Evolutionary conservation across 23 red algal species (phyloP).

Genomic region (Gracilariopsis chorda): DNA sequence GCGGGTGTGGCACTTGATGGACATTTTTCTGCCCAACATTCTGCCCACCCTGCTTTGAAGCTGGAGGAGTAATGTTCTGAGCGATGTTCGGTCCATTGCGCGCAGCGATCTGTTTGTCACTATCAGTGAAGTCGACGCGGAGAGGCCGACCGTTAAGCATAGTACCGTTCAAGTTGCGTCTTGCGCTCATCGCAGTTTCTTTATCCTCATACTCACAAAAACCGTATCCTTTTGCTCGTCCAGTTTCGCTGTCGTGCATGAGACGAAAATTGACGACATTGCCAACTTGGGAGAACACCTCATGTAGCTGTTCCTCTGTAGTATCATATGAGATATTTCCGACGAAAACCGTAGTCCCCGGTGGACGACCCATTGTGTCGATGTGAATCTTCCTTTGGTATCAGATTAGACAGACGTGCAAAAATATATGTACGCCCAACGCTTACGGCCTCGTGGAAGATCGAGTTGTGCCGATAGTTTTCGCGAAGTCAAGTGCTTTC

Average conservation of each 20-base stretch:
- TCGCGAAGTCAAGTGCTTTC: no score
- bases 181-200: conserved; percentile 90
- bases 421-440: no score
- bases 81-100: conserved; percentile 10
- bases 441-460: no score
- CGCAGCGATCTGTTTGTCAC: conserved; percentile 47
- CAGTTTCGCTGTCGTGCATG: conserved; percentile 90
- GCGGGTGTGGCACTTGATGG: neutral
- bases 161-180: conserved; percentile 91
- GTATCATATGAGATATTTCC: conserved; percentile 95
- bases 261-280: conserved; percentile 86
- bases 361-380: conserved; percentile 29
- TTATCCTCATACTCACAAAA: conserved; percentile 98
- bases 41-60: neutral
- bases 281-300: conserved; percentile 86
- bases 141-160: conserved; percentile 77
- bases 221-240: conserved; percentile 92
- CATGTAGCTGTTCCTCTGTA: conserved; percentile 92
- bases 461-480: no score
- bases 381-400: no score
- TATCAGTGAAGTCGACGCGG: conserved; percentile 74
- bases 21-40: neutral
- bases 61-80: neutral
- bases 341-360: conserved; percentile 77
- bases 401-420: no score